Evolutionary conservation across 352 stramenopile genomes (phyloP), one percentile per base, ranked within the genome.

Genomic region (Pythium pyrilobum): DNA sequence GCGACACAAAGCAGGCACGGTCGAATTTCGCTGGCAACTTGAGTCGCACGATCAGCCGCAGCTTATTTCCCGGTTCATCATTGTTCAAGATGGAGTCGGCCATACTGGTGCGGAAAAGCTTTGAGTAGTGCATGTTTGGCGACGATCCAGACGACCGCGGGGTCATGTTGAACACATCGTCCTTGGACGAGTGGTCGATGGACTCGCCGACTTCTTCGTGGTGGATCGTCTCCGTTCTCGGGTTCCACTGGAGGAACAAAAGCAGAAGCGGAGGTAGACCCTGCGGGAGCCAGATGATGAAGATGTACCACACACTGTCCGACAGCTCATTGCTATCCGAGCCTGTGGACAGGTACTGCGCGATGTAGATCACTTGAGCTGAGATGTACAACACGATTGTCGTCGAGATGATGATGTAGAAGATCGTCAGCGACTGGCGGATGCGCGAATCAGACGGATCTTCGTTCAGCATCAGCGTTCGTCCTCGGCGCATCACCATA

Each of bases 341-440:
- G 20, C 69, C 69, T 33, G 69, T 70, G 18, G 79, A 87, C 7
- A 89, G 60, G 63, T 92, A 95, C 63, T 92, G 83, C 39, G 81
- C 75, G 37, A 92, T 89, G 66, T 92, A 92, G 33, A 95, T 95
- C 20, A 95, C 80, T 62, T 92, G 81, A 5, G 81, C 80, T 36
- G 83, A 92, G 18, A 95, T 84, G 62, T 91, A 92, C 4, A 95
- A 64, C 38, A 95, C 84, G 38, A 81, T 89, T 5, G 84, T 92
- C 16, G 80, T 95, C 27, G 84, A 80, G 32, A 95, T 92, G 59
- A 95, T 95, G 24, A 69, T 66, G 63, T 95, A 95, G 52, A 95
- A 95, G 27, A 92, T 95, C 40, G 84, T 92, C 9, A 95, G 71
- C 13, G 81, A 90, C 51, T 85, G 84, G 12, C 84, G 80, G 37